phyloP scores from a whole-genome alignment of 305 asterid species.

The Stenogyne calaminthoides region DNA sequence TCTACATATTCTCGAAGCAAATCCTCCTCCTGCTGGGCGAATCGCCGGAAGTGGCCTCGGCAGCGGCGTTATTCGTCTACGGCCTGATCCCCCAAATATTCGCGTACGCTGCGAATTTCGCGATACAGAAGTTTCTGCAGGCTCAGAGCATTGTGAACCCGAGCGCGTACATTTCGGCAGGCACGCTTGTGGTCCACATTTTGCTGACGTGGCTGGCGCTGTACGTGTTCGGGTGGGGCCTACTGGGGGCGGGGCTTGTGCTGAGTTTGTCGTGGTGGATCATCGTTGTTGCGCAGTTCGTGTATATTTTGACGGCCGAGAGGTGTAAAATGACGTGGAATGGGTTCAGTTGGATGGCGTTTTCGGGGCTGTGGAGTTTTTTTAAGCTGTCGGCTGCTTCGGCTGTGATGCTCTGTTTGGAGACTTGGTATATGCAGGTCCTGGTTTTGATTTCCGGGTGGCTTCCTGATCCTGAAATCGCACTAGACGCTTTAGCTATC shows the following conservation, averaged over 20 bases:
- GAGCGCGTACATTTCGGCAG: conserved; percentile 52
- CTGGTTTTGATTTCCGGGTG: conserved; percentile 43
- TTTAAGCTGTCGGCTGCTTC: too few species aligned
- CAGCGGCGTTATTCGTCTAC: conserved; percentile 41
- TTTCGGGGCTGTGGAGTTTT: too few species aligned
- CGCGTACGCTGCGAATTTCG: conserved; percentile 54
- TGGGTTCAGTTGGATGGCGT: conserved; percentile 45
- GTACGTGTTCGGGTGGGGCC: conserved; percentile 47
- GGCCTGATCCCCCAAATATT: conserved; percentile 54
- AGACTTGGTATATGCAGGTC: conserved; percentile 53
- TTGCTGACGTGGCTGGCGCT: too few species aligned
- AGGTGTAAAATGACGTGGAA: conserved; percentile 46
- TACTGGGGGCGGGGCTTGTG: too few species aligned
- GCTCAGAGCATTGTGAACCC: conserved; percentile 54
- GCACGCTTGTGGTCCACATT: conserved; percentile 43
- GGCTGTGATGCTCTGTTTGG: conserved; percentile 52
- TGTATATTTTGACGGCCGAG: conserved; percentile 37
- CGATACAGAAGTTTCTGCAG: conserved; percentile 50
- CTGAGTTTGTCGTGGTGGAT: conserved; percentile 60
- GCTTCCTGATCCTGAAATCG: conserved; percentile 49
- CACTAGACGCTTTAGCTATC: conserved; percentile 40
- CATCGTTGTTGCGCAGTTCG: conserved; percentile 43
- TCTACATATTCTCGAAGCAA: conserved; percentile 41
- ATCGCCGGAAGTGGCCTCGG: conserved; percentile 39
- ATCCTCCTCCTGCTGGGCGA: too few species aligned